A percentile compares a stretch with the other conserved stretches of the same genome.
phyloP scores from a whole-genome alignment of 2,329 filamentous ascomycete genomes.

The Colletotrichum trifolii region DNA sequence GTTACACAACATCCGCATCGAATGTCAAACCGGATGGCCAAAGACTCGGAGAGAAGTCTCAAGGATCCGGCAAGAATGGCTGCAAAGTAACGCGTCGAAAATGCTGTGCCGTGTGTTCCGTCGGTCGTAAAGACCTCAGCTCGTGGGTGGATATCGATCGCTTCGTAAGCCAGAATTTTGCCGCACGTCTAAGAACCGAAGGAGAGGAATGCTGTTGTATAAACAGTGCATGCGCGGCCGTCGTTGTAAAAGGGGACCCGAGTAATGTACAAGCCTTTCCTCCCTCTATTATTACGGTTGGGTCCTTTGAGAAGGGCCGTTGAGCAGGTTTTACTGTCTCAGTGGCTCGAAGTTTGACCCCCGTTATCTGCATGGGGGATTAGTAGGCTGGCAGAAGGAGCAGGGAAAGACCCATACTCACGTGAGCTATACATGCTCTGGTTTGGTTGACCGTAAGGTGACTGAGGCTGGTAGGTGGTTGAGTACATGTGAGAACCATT shows the following conservation, averaged over 20 bases:
- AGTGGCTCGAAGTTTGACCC: conserved; percentile 36
- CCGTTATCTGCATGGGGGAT: conserved; percentile 39
- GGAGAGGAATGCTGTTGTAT: conserved; percentile 34
- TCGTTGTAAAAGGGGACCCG: conserved; percentile 33
- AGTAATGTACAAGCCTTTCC: conserved; percentile 34
- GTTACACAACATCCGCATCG: conserved; percentile 5
- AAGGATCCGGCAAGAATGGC: conserved; percentile 17
- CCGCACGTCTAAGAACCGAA: conserved; percentile 36
- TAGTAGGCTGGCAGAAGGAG: conserved; percentile 1
- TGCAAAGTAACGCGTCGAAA: conserved; percentile 18
- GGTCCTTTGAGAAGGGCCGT: conserved; percentile 17
- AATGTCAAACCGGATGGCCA: conserved; percentile 3
- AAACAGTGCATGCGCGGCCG: conserved; percentile 26
- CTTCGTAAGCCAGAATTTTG: conserved; percentile 35
- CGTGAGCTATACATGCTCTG: conserved; percentile 71
- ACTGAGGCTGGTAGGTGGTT: conserved; percentile 65
- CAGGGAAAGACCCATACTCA: conserved; percentile 45
- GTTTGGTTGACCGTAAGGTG: conserved; percentile 66
- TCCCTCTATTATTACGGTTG: conserved; percentile 31
- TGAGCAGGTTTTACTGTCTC: conserved; percentile 4
- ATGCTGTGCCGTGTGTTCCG: conserved; percentile 23
- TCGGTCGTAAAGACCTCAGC: conserved; percentile 16
- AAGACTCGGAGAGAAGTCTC: conserved; percentile 4
- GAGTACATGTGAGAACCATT: conserved; percentile 64
- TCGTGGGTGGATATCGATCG: conserved; percentile 27